These are phyloP conservation scores for Perkinsus marinus DNA, from an alignment of 169 alveolate species.

Conservation along the genomic window DNA sequence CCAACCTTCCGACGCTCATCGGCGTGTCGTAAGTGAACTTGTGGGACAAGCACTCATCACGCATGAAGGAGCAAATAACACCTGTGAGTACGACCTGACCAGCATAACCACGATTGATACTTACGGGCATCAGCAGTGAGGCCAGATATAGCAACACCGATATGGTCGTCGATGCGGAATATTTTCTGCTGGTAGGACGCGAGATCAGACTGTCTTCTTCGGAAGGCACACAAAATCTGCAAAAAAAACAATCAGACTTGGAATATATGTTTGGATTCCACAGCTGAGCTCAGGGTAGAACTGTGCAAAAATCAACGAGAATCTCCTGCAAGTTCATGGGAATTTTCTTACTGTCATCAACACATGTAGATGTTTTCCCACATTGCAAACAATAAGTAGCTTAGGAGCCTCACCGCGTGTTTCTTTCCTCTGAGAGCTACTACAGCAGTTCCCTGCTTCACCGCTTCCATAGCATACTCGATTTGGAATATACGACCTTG, in stretches of 20 bases:
- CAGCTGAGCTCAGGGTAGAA: no score
- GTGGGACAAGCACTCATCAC: constrained; percentile 84
- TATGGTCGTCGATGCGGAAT: constrained; percentile 84
- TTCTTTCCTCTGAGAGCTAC: constrained; percentile 71
- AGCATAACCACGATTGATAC: no score
- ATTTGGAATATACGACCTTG: constrained; percentile 79
- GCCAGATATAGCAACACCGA: constrained; percentile 94
- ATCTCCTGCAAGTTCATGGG: no score
- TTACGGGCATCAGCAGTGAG: constrained; percentile 94
- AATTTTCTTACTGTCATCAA: no score
- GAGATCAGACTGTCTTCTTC: constrained; percentile 71
- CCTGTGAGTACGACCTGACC: no score
- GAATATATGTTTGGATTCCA: no score
- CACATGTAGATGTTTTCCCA: no score
- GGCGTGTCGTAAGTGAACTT: constrained; percentile 79
- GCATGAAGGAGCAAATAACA: constrained; percentile 59
- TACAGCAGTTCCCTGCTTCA: constrained; percentile 85
- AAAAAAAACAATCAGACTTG: no score
- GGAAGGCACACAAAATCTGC: constrained; percentile 72
- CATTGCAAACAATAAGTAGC: no score
- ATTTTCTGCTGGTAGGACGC: constrained; percentile 86
- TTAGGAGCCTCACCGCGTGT: constrained; percentile 76
- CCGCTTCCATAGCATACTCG: constrained; percentile 96
- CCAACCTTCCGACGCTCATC: constrained; percentile 76
- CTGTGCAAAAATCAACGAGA: no score